Base-by-base conservation (phyloP, 176 grass and related monocot genomes). In the Rhynchospora tenuis region DNA sequence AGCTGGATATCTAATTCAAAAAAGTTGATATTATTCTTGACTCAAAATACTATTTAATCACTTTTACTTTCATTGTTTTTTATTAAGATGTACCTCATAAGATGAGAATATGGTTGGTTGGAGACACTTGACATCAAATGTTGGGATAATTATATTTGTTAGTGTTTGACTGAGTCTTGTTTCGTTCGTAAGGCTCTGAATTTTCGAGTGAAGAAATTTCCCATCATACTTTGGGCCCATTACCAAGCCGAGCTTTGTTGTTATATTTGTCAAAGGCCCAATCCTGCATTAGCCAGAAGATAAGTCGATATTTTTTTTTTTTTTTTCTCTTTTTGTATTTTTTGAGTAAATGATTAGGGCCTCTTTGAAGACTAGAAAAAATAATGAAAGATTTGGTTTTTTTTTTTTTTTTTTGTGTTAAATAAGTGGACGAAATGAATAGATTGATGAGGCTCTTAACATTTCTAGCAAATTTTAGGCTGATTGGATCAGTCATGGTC, bases 81-180 rank as follows among this genome's bases (percentile, higher is more conserved):
- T 38, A 0, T 38, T 2, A 33, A 38, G 33, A 38, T 2, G 33
- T 72, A 89, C 88, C 85, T 95, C 86, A 46, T 86, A 92, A 4
- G 90, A 89, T 13, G 88, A 86, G 85, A 92, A 95, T 74, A 95
- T 75, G 43, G 83, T 55, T 10, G 93, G 93, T 26, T 95, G 90
- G 7, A 90, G 44, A 50, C 17, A 13, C 79, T 90, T 90, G 48
- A 95, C 55, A 52, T 95, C 90, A 45, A 92, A 92, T 2, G 93
- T 33, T 0, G 90, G 93, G 60, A 95, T 86, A 5, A 95, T 8
- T 47, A 95, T 3, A 80, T 92, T 88, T 2, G 93, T 92, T 16
- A 92, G 54, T 4, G 88, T 88, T 62, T 87, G 69, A 9, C 73
- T 83, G 16, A 94, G 16, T 61, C 19, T 81, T 0, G 52, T 56